A percentile compares a stretch with the other conserved stretches of the same genome.
phyloP scores from a whole-genome alignment of 495 filamentous ascomycete species.

The Massariosphaeria phaeospora region DNA sequence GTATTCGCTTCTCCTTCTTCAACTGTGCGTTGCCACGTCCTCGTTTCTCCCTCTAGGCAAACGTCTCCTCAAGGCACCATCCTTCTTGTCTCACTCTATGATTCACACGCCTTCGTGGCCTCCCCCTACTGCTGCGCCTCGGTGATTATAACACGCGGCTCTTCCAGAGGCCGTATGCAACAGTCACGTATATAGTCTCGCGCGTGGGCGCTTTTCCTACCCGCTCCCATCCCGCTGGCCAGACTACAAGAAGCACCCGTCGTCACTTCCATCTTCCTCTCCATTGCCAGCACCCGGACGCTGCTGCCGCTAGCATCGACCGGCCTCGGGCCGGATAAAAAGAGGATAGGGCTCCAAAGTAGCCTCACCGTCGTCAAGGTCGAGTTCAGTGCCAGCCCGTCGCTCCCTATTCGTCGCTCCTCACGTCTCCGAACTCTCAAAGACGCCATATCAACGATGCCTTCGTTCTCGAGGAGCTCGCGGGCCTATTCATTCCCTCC shows the following conservation, averaged over 20 bases:
- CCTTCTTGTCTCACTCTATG: conserved; percentile 32
- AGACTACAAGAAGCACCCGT: conserved; percentile 22
- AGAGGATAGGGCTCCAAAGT: conserved; percentile 11
- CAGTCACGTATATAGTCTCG: conserved; percentile 34
- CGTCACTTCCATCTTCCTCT: conserved; percentile 15
- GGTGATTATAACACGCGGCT: conserved; percentile 32
- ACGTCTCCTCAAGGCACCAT: conserved; percentile 25
- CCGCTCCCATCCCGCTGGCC: conserved; percentile 10
- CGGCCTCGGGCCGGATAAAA: conserved; percentile 35
- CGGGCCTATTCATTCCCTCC: conserved; percentile 40
- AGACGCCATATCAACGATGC: conserved; percentile 27
- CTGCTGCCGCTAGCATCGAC: conserved; percentile 28
- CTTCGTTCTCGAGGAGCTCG: conserved; percentile 21
- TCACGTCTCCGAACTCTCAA: conserved; percentile 15
- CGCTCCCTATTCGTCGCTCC: conserved; percentile 15
- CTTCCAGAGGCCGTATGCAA: conserved; percentile 29
- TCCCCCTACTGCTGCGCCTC: conserved; percentile 26
- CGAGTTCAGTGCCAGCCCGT: conserved; percentile 24
- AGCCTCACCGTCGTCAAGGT: conserved; percentile 29
- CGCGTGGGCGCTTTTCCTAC: conserved; percentile 21
- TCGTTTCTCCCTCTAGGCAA: conserved; percentile 20
- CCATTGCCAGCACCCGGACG: conserved; percentile 4
- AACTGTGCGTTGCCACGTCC: background rate
- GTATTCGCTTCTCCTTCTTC: conserved; percentile 1
- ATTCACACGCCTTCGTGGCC: conserved; percentile 28